Percentiles rank a stretch among this genome's conserved stretches.
phyloP scores from a whole-genome alignment of 495 filamentous ascomycete genomes.

The Evernia prunastri region DNA sequence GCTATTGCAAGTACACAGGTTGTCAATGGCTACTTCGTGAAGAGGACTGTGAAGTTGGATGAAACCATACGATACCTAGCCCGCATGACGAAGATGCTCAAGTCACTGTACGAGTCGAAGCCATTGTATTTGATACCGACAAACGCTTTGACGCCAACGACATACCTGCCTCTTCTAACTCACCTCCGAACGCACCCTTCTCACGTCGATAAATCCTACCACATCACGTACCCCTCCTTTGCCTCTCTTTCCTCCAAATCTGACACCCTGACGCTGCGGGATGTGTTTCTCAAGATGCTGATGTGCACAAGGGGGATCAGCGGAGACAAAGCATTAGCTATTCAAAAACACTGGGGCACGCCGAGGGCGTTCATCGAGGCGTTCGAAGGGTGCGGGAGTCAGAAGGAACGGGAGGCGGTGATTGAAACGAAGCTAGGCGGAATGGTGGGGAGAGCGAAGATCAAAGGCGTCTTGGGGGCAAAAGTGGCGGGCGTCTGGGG shows the following conservation, averaged over 20 bases:
- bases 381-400: constrained; percentile 47
- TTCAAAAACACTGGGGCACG: constrained; percentile 68
- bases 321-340: constrained; percentile 75
- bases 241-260: constrained; percentile 67
- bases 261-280: constrained; percentile 62
- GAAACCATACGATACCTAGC: constrained; percentile 76
- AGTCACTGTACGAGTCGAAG: constrained; percentile 53
- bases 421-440: constrained; percentile 47
- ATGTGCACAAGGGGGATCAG: constrained; percentile 77
- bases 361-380: constrained; percentile 63
- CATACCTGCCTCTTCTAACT: constrained; percentile 60
- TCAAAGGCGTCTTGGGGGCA: constrained; percentile 55
- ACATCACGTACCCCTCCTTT: constrained; percentile 68
- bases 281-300: constrained; percentile 78
- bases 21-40: constrained; percentile 76
- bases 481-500: constrained; percentile 75
- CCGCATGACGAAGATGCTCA: constrained; percentile 64
- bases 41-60: constrained; percentile 67
- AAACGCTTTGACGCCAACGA: constrained; percentile 56
- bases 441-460: constrained; percentile 61
- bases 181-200: constrained; percentile 44
- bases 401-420: constrained; percentile 40
- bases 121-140: constrained; percentile 56
- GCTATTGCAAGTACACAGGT: constrained; percentile 78
- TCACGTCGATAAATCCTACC: constrained; percentile 45